These are phyloP conservation scores for Aureobasidium sp. DNA, from an alignment of 2,329 filamentous ascomycete species.

Conservation along the genomic window DNA sequence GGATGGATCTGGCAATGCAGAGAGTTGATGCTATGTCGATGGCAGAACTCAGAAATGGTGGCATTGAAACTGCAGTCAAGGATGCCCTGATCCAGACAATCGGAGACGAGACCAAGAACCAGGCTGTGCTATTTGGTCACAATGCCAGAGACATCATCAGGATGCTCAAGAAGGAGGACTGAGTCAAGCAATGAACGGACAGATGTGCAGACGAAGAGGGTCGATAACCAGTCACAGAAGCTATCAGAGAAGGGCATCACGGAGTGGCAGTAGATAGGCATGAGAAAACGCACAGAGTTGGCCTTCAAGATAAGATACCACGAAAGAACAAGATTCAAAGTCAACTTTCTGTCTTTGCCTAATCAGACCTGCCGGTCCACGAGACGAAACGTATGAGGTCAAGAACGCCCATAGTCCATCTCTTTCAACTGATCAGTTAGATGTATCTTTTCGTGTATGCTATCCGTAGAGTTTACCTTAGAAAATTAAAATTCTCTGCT, in stretches of 20 bases:
- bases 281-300: background rate
- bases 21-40: background rate
- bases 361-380: background rate
- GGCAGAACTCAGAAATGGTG: background rate
- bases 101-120: background rate
- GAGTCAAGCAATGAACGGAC: background rate
- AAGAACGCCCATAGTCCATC: background rate
- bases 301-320: background rate
- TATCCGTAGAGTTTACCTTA: too few relatives aligned
- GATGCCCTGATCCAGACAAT: background rate
- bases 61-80: background rate
- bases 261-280: background rate
- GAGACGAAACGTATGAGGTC: background rate
- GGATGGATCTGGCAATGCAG: background rate
- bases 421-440: background rate
- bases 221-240: background rate
- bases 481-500: too few relatives aligned
- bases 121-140: background rate
- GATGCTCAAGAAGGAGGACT: background rate
- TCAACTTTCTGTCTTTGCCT: background rate
- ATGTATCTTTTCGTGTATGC: background rate
- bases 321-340: background rate
- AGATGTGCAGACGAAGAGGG: background rate
- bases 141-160: background rate
- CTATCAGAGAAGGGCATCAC: background rate